Percentiles rank a stretch among this genome's conserved stretches.
Conservation (phyloP, 1,139 yeast species). For the Lodderomyces pseudojiufengensis region DNA sequence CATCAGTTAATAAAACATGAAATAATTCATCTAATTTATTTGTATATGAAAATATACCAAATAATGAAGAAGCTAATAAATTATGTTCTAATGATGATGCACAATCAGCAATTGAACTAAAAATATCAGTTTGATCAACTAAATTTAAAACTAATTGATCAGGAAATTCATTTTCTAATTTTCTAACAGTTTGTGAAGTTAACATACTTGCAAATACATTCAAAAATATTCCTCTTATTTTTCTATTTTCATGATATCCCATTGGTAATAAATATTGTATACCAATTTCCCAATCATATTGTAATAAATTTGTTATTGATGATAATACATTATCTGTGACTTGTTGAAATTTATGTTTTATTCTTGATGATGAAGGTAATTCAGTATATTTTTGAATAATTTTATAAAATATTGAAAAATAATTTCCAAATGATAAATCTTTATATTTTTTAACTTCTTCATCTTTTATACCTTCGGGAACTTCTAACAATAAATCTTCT, state of each 20-base stretch:
- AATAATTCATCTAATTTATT: slow-evolving; percentile 55
- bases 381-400: slow-evolving; percentile 60
- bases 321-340: slow-evolving; percentile 66
- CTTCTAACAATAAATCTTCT: slow-evolving; percentile 54
- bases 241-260: slow-evolving; percentile 67
- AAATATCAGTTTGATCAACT: slow-evolving; percentile 25
- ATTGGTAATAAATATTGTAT: slow-evolving; percentile 72
- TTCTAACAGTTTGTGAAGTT: slow-evolving; percentile 34
- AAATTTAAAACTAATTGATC: slow-evolving; percentile 22
- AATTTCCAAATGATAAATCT: slow-evolving; percentile 64
- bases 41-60: slow-evolving; percentile 56
- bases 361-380: slow-evolving; percentile 22
- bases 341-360: slow-evolving; percentile 51
- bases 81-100: slow-evolving; percentile 53
- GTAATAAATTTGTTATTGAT: slow-evolving; percentile 65
- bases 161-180: slow-evolving; percentile 24
- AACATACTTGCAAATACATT: slow-evolving; percentile 71
- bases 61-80: slow-evolving; percentile 62
- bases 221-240: slow-evolving; percentile 67
- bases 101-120: slow-evolving; percentile 61
- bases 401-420: slow-evolving; percentile 67
- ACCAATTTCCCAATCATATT: slow-evolving; percentile 75
- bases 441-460: slow-evolving; percentile 56
- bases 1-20: slow-evolving; percentile 54
- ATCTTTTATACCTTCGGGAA: slow-evolving; percentile 58